Evolutionary conservation across 805 yeast species (phyloP).

Genomic region (Metschnikowia picachoensis): DNA sequence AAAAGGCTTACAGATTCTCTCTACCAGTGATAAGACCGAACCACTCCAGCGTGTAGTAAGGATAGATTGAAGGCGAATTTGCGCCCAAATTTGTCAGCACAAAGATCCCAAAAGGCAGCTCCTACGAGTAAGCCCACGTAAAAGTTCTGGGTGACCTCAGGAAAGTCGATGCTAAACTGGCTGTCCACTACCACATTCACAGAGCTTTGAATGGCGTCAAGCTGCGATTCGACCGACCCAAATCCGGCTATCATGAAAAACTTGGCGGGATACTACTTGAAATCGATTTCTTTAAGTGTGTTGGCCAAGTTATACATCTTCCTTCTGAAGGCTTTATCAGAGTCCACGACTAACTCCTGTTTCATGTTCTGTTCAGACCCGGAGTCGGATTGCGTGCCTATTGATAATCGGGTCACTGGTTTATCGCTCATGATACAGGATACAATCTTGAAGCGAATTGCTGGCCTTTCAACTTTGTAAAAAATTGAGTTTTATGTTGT

Average conservation of each 20-base stretch:
- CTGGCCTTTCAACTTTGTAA: too few relatives aligned
- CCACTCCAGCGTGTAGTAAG: conserved; percentile 44
- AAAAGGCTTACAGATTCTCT: conserved; percentile 46
- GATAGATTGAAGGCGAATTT: conserved; percentile 49
- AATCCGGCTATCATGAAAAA: conserved; percentile 50
- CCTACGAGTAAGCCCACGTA: conserved; percentile 52
- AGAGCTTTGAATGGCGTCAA: conserved; percentile 44
- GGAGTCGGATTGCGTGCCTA: too few relatives aligned
- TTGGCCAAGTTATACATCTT: conserved; percentile 47
- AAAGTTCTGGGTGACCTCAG: conserved; percentile 41
- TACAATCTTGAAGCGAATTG: too few relatives aligned
- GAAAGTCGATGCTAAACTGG: conserved; percentile 44
- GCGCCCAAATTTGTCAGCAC: conserved; percentile 54
- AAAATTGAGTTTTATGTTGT: too few relatives aligned
- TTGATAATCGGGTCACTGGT: too few relatives aligned
- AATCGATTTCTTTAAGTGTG: conserved; percentile 59
- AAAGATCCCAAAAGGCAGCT: conserved; percentile 53
- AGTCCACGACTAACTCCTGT: conserved; percentile 6
- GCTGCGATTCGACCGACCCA: conserved; percentile 44
- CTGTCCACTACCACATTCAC: conserved; percentile 44
- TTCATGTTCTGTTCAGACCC: too few relatives aligned
- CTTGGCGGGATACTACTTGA: conserved; percentile 50
- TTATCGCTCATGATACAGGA: too few relatives aligned
- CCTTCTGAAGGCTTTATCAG: conserved; percentile 29
- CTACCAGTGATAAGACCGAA: conserved; percentile 53